phyloP scores from a whole-genome alignment of 805 yeast species.

The Metschnikowia aberdeeniae region DNA sequence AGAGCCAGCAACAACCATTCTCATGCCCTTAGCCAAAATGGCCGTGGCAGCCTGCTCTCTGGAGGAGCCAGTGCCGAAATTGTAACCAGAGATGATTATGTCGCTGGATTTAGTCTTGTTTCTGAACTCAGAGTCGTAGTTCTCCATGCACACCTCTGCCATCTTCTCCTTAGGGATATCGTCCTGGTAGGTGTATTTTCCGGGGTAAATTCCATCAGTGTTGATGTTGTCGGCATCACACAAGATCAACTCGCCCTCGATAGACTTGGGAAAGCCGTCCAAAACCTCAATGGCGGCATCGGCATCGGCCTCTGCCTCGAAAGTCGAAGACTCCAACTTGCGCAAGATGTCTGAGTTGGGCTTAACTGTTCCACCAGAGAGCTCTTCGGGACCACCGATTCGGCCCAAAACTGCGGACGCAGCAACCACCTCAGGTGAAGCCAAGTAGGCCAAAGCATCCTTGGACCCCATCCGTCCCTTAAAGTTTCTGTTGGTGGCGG shows the following conservation, averaged over 20 bases:
- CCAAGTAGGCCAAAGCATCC: constrained; percentile 92
- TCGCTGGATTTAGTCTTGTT: constrained; percentile 80
- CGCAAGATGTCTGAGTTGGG: constrained; percentile 51
- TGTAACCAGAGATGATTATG: constrained; percentile 86
- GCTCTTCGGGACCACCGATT: constrained; percentile 89
- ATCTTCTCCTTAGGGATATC: constrained; percentile 90
- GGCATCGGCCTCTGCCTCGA: constrained; percentile 24
- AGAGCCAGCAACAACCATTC: constrained; percentile 92
- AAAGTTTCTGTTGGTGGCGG: constrained; percentile 97
- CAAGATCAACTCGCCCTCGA: constrained; percentile 86
- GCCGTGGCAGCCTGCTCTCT: constrained; percentile 99
- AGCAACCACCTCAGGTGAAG: constrained; percentile 97
- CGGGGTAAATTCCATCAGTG: constrained; percentile 98
- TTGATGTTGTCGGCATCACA: constrained; percentile 97
- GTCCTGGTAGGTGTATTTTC: constrained; percentile 97
- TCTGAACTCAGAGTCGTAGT: constrained; percentile 88
- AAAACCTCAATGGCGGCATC: constrained; percentile 62
- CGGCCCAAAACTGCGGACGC: constrained; percentile 96
- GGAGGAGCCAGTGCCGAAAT: constrained; percentile 97
- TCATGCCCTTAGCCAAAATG: constrained; percentile 88
- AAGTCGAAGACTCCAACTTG: constrained; percentile 26
- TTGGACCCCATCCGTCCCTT: constrained; percentile 99
- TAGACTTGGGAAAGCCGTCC: constrained; percentile 85
- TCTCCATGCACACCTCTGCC: constrained; percentile 99
- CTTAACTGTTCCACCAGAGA: constrained; percentile 48